A percentile compares a stretch with the other conserved stretches of the same genome.
Evolutionary conservation across 2,329 filamentous ascomycete species (phyloP).

Genomic region (Arthrobotrys iridis): DNA sequence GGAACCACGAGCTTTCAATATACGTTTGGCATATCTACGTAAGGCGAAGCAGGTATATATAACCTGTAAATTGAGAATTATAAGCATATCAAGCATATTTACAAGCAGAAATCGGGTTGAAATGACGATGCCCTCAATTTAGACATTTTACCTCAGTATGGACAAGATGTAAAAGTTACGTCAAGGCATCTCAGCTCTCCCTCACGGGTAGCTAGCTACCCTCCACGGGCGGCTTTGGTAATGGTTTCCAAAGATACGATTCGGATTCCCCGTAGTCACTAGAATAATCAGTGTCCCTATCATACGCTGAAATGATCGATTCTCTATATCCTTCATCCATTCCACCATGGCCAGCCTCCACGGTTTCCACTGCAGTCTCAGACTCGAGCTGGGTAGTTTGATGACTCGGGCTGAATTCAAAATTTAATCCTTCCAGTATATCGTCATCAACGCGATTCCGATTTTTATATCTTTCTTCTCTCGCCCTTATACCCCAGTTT

Average conservation of each 20-base stretch:
- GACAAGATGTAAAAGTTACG: too few relatives aligned
- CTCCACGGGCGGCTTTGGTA: conserved; percentile 35
- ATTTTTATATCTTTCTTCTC: conserved; percentile 9
- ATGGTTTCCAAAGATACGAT: conserved; percentile 32
- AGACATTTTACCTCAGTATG: too few relatives aligned
- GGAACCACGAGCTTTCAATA: too few relatives aligned
- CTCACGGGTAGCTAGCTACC: background rate
- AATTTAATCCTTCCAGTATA: background rate
- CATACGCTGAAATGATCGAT: conserved; percentile 33
- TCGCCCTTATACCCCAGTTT: background rate
- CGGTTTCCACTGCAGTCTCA: background rate
- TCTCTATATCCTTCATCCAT: conserved; percentile 20
- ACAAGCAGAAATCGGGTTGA: too few relatives aligned
- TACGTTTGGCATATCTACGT: too few relatives aligned
- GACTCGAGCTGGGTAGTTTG: conserved; percentile 1
- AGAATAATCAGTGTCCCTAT: background rate
- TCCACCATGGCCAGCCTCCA: background rate
- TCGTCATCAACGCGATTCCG: background rate
- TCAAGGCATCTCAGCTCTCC: background rate
- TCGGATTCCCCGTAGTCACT: conserved; percentile 4
- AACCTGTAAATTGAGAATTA: too few relatives aligned
- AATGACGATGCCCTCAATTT: too few relatives aligned
- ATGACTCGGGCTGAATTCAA: conserved; percentile 2
- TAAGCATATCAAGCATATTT: too few relatives aligned
- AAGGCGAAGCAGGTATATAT: too few relatives aligned